phyloP scores from a whole-genome alignment of 805 yeast species.

The Saturnispora hagleri region DNA sequence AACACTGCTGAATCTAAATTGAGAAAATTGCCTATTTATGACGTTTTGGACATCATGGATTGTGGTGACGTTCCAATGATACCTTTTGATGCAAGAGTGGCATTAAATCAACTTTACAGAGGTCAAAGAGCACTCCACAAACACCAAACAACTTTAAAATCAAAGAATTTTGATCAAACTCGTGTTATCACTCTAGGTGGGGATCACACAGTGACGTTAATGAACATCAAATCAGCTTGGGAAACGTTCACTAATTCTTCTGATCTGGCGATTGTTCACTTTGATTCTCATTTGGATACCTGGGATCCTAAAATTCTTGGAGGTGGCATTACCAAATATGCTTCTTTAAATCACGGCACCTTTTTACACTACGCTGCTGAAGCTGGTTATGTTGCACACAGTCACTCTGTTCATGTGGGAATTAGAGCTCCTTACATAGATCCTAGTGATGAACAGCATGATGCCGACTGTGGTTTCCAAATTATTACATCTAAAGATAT shows the following conservation, averaged over 20 bases:
- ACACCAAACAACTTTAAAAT: conserved; percentile 21
- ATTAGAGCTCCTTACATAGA: conserved; percentile 51
- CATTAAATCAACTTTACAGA: conserved; percentile 46
- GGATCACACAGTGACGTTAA: conserved; percentile 48
- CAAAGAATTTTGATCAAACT: conserved; percentile 17
- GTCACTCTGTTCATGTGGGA: conserved; percentile 51
- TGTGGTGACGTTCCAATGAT: conserved; percentile 56
- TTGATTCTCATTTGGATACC: conserved; percentile 63
- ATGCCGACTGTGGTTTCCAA: conserved; percentile 40
- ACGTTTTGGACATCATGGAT: conserved; percentile 35
- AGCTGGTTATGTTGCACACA: conserved; percentile 44
- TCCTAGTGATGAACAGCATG: conserved; percentile 32
- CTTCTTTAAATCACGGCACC: conserved; percentile 54
- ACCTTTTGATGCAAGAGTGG: conserved; percentile 51
- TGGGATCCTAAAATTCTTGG: conserved; percentile 60
- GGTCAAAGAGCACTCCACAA: conserved; percentile 41
- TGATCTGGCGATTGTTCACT: conserved; percentile 46
- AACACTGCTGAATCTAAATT: conserved; percentile 28
- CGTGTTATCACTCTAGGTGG: conserved; percentile 50
- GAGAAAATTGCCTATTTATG: conserved; percentile 34
- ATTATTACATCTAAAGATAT: conserved; percentile 39
- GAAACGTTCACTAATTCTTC: conserved; percentile 39
- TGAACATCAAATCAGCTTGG: conserved; percentile 42
- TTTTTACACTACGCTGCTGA: conserved; percentile 64
- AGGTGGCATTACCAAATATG: conserved; percentile 52